These are phyloP conservation scores for Malassezia sp. DNA, from an alignment of 1,284 basidiomycete genomes.

Conservation along the genomic window DNA sequence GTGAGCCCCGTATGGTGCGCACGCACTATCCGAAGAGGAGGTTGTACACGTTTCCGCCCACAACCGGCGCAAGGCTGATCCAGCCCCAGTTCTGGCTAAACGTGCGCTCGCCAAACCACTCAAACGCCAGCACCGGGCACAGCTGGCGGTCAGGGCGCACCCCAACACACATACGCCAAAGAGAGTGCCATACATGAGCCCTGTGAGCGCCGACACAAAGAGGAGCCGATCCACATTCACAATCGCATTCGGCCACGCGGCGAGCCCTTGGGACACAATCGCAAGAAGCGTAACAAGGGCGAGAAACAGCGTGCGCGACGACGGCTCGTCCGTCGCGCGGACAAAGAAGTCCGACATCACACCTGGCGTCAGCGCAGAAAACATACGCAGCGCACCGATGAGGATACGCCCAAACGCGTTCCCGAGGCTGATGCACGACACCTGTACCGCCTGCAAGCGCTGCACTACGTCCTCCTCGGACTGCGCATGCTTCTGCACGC, in stretches of 20 bases:
- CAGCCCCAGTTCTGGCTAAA: slow-evolving; percentile 79
- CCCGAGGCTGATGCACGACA: slow-evolving; percentile 69
- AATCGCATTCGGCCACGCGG: slow-evolving; percentile 47
- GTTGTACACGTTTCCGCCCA: slow-evolving; percentile 75
- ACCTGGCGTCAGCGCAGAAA: slow-evolving; percentile 51
- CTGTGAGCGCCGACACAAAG: slow-evolving; percentile 62
- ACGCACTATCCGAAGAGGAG: slow-evolving; percentile 72
- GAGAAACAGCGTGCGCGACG: slow-evolving; percentile 31
- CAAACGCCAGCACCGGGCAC: slow-evolving; percentile 63
- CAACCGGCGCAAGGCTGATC: slow-evolving; percentile 61
- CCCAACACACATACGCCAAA: no score
- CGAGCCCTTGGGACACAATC: slow-evolving; percentile 30
- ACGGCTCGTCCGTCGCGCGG: slow-evolving; percentile 16
- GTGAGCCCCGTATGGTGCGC: no score
- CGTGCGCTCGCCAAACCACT: slow-evolving; percentile 76
- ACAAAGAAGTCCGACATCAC: slow-evolving; percentile 58
- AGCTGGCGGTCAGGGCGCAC: no score
- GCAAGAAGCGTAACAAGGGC: slow-evolving; percentile 35
- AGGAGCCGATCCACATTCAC: slow-evolving; percentile 59
- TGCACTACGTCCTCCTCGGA: slow-evolving; percentile 57
- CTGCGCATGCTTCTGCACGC: background rate
- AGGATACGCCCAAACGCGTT: slow-evolving; percentile 71
- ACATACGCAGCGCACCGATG: slow-evolving; percentile 52
- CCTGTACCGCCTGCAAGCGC: slow-evolving; percentile 61
- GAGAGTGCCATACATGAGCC: slow-evolving; percentile 63